Base-by-base conservation (phyloP, 805 yeast species). In the Kuraishia floccosa region DNA sequence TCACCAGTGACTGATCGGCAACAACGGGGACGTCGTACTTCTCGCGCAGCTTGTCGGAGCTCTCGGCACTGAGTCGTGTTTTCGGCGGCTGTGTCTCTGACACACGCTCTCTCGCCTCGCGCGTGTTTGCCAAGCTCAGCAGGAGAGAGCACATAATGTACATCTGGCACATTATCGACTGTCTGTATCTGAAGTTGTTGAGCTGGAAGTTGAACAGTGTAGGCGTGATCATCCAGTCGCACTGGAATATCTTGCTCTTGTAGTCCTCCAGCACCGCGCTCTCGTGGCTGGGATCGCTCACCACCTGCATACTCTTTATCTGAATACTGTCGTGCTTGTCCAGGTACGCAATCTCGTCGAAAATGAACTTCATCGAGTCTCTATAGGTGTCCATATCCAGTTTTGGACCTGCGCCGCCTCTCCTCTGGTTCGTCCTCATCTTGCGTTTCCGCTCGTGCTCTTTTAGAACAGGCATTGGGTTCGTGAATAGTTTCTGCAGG, bases 171-270 rank as follows among this genome's bases (percentile, higher is more conserved):
- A 31, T 30, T 2, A 52, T 29, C 2, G 39, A 30, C 23, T 34
- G 30, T 26, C 46, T 39, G 19, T 36, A 37, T 10, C 40, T 39
- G 3, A 33, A 18, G 13, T 32, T 33, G 11, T 33, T 27, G 7
- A 51, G 20, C 19, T 50, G 53, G 12, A 29, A 17, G 3, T 23
- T 29, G 30, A 53, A 49, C 24, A 40, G 44, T 17, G 43, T 46
- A 5, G 39, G 33, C 25, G 39, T 39, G 14, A 50, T 28, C 5
- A 48, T 32, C 56, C 56, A 52, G 23, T 50, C 53, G 32, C 46
- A 37, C 27, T 47, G 50, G 31, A 37, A 42, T 7, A 39, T 26
- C 27, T 39, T 39, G 6, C 26, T 29, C 9, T 36, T 14, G 32
- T 23, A 39, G 23, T 36, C 39, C 10, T 32, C 30, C 17, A 33